Evolutionary conservation across 805 yeast genomes (phyloP).

Genomic region (Pichia gijzeniarum): DNA sequence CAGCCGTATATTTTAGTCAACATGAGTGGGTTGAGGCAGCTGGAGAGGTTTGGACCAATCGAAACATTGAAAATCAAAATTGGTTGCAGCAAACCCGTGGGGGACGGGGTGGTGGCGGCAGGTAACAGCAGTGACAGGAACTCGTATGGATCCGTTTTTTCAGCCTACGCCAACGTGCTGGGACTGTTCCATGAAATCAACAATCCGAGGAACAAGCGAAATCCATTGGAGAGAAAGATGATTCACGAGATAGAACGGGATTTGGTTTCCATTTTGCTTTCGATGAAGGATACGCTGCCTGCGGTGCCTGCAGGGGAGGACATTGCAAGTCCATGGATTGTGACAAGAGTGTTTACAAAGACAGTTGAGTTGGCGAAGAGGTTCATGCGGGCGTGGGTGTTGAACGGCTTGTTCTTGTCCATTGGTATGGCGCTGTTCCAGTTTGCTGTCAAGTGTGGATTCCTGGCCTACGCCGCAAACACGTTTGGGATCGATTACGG

Average conservation of each 20-base stretch:
- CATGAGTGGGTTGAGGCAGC: conserved; percentile 28
- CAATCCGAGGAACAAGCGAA: not conserved
- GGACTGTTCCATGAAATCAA: conserved; percentile 1
- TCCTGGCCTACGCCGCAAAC: no score
- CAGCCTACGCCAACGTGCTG: not conserved
- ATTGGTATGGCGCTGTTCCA: no score
- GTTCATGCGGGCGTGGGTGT: no score
- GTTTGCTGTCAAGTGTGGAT: no score
- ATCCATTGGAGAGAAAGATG: not conserved
- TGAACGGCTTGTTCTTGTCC: no score
- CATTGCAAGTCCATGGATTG: no score
- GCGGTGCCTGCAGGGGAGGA: no score
- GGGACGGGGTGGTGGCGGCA: not conserved
- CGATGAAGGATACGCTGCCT: no score
- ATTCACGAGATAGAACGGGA: not conserved
- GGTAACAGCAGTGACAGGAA: no score
- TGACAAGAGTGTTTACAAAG: no score
- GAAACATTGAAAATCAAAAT: not conserved
- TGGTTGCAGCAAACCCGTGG: not conserved
- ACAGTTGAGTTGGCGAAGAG: no score
- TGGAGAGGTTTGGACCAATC: conserved; percentile 2
- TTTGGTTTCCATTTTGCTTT: not conserved
- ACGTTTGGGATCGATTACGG: no score
- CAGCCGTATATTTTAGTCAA: conserved; percentile 36
- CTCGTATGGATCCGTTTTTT: not conserved